These are phyloP conservation scores for Aspergillus sp. DNA, from an alignment of 2,329 filamentous ascomycete genomes.

Conservation along the genomic window DNA sequence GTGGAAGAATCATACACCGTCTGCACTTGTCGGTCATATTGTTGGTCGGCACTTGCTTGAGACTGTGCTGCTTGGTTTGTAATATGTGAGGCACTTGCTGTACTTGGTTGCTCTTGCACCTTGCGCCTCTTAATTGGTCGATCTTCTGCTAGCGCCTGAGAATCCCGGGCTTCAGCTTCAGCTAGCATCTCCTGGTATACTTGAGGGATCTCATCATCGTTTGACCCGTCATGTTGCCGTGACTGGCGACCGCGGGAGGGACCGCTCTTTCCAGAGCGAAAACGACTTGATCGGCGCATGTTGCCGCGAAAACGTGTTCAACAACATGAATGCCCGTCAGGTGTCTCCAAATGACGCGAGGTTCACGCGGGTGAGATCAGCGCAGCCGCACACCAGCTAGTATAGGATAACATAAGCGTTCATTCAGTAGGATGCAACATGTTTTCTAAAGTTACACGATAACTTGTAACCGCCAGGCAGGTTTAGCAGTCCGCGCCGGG, in stretches of 20 bases:
- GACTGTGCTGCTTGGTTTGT: slow-evolving; percentile 13
- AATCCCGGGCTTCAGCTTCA: slow-evolving; percentile 37
- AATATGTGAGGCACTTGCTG: slow-evolving; percentile 1
- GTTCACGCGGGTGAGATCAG: not conserved
- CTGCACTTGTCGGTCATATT: slow-evolving; percentile 23
- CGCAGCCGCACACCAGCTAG: no score
- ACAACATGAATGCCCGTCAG: slow-evolving; percentile 11
- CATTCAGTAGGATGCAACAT: not conserved
- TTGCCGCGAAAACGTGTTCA: slow-evolving; percentile 8
- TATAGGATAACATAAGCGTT: not conserved
- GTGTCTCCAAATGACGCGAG: not conserved
- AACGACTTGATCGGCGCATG: slow-evolving; percentile 19
- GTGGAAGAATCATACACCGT: slow-evolving; percentile 41
- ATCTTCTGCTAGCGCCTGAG: slow-evolving; percentile 22
- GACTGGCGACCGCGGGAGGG: slow-evolving; percentile 10
- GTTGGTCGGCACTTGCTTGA: slow-evolving; percentile 9
- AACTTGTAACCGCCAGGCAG: not conserved
- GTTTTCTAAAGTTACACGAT: not conserved
- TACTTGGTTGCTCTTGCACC: slow-evolving; percentile 27
- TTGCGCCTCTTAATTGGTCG: slow-evolving; percentile 41
- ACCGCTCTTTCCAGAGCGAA: slow-evolving; percentile 17
- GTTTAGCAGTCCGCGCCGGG: not conserved
- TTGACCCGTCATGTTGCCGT: slow-evolving; percentile 12
- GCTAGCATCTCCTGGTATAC: slow-evolving; percentile 45
- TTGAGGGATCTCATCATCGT: slow-evolving; percentile 33